These are phyloP conservation scores for Marasmius oreades DNA, from an alignment of 1,284 basidiomycete species.

Conservation along the genomic window DNA sequence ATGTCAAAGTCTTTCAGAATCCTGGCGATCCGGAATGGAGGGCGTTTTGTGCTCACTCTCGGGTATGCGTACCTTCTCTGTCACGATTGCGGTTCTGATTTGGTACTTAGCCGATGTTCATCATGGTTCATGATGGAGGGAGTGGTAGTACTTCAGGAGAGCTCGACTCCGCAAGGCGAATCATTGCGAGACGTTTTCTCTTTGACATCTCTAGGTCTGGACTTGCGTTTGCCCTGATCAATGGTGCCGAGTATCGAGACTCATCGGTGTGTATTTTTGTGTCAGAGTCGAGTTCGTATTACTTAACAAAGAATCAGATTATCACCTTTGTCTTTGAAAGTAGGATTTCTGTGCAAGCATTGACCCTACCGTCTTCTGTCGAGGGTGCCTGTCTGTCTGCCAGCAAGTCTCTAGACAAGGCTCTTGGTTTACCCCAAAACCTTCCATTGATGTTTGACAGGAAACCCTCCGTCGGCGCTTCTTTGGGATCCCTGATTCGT, in stretches of 20 bases:
- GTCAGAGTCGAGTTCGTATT: neutral
- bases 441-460: no score
- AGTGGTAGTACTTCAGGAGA: conserved; percentile 15
- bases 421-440: no score
- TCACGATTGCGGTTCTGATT: neutral
- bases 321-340: conserved; percentile 41
- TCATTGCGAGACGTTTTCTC: conserved; percentile 49
- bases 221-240: conserved; percentile 48
- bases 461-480: no score
- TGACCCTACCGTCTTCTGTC: no score
- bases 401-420: no score
- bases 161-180: conserved; percentile 26
- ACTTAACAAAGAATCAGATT: conserved; percentile 33
- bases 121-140: conserved; percentile 55
- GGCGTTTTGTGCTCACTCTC: conserved; percentile 36
- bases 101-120: conserved; percentile 58
- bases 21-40: conserved; percentile 47
- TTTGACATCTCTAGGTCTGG: conserved; percentile 43
- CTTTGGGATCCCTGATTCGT: no score
- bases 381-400: no score
- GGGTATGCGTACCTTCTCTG: conserved; percentile 27
- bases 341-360: conserved; percentile 19
- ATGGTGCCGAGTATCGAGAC: conserved; percentile 54
- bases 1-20: conserved; percentile 41
- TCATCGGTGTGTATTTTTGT: conserved; percentile 45